Evolutionary conservation across 208 protist species (phyloP).

Genomic region (Sergeia podlipaevii): DNA sequence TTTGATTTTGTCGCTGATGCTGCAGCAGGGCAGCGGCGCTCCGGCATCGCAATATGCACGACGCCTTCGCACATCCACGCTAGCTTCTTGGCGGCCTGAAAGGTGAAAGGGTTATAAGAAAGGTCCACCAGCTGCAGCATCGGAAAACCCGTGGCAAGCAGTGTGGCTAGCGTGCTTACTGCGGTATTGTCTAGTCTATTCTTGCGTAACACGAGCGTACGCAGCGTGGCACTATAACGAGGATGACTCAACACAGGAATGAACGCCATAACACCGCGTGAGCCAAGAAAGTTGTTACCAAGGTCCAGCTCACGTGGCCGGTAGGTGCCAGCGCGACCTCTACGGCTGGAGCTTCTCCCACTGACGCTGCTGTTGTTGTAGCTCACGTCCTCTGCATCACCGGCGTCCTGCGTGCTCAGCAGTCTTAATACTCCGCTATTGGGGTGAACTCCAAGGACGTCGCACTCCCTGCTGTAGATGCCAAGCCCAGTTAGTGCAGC

Average conservation of each 20-base stretch:
- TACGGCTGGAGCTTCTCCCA: too few species aligned
- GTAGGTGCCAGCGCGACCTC: neutral
- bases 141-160: slow-evolving; percentile 22
- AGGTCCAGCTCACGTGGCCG: slow-evolving; percentile 32
- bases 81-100: slow-evolving; percentile 49
- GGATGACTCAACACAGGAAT: slow-evolving; percentile 16
- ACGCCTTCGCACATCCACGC: slow-evolving; percentile 44
- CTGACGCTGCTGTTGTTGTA: too few species aligned
- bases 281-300: slow-evolving; percentile 36
- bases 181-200: slow-evolving; percentile 41
- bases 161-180: slow-evolving; percentile 14
- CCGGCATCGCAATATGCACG: neutral
- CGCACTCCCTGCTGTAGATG: slow-evolving; percentile 17
- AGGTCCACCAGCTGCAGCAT: slow-evolving; percentile 44
- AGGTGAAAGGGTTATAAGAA: slow-evolving; percentile 59
- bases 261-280: slow-evolving; percentile 36
- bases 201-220: slow-evolving; percentile 43
- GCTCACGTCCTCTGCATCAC: too few species aligned
- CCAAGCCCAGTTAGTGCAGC: too few species aligned
- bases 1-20: too few species aligned
- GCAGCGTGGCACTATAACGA: slow-evolving; percentile 34
- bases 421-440: slow-evolving; percentile 47
- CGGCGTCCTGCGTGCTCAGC: slow-evolving; percentile 11
- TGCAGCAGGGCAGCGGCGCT: neutral
- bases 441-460: slow-evolving; percentile 6